Base-by-base conservation (phyloP, 805 yeast genomes). In the Wickerhamiella sorbophila region DNA sequence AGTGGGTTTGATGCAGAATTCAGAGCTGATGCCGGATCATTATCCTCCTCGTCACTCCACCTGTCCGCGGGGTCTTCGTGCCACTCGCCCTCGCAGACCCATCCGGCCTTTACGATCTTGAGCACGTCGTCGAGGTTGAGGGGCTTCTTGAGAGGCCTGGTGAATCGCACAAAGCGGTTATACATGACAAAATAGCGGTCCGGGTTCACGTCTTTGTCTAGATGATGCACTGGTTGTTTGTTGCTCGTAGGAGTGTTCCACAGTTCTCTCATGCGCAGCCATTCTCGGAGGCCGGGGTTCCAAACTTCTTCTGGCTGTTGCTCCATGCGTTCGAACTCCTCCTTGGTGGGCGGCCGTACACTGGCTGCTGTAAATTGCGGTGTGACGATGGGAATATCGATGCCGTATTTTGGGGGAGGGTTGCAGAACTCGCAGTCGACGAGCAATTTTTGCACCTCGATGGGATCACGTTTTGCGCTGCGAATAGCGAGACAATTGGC, bases 51-150 rank as follows among this genome's bases (percentile, higher is more conserved):
- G 20, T 47, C 44, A 35, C 49, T 44, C 55, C 55, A 52, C 16
- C 39, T 47, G 33, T 50, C 54, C 3, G 40, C 41, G 18, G 47
- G 45, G 34, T 52, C 52, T 24, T 26, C 47, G 34, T 52, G 31
- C 88, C 91, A 87, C 49, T 75, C 73, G 39, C 78, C 84, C 18
- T 75, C 75, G 45, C 75, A 77, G 14, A 71, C 69, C 97, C 97
- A 87, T 16, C 95, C 95, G 3, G 80, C 73, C 52, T 83, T 76
- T 33, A 87, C 70, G 19, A 87, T 72, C 48, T 71, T 70, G 40
- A 85, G 56, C 33, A 81, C 74, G 56, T 85, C 94, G 44, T 65
- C 67, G 52, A 88, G 69, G 58, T 82, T 84, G 61, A 88, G 65
- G 14, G 86, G 82, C 43, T 66, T 66, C 52, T 74, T 77, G 52